Evolutionary conservation across 164 flowering plant species (phyloP), one percentile per base, ranked within the genome.

Genomic region (Umbellularia californica): DNA sequence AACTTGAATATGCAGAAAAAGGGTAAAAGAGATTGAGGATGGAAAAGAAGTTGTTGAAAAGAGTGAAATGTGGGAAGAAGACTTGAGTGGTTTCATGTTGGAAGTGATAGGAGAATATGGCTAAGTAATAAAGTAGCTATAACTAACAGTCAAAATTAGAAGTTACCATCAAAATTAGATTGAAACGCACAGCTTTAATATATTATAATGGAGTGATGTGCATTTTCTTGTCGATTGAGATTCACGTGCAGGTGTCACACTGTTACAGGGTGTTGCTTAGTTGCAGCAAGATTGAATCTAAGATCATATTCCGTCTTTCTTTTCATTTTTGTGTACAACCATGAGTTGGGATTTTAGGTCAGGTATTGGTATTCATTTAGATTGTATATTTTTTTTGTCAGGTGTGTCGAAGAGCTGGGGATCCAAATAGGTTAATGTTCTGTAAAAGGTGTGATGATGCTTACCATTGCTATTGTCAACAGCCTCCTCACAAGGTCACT

Each of bases 401-500:
- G 99, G 86, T 89, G 15, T 96, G 99, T 79, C 90, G 93, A 63
- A 90, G 88, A 84, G 77, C 94, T 65, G 98, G 98, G 79, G 98
- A 96, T 80, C 96, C 97, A 63, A 94, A 83, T 47, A 96, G 91
- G 79, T 89, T 96, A 27, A 87, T 91, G 94, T 96, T 94, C 75
- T 96, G 99, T 84, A 91, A 86, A 84, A 89, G 98, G 81, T 96
- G 99, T 82, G 99, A 96, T 85, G 94, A 86, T 74, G 98, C 98
- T 72, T 89, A 86, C 78, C 99, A 96, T 78, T 96, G 98, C 83
- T 92, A 96, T 81, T 96, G 99, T 77, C 97, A 87, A 84, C 99
- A 96, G 50, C 99, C 97, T 77, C 91, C 98, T 3, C 99, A 96
- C 82, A 94, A 96, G 97, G 99, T 96, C 58, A 50, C 79, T 41